Evolutionary conservation across 164 flowering plant genomes (phyloP).

Genomic region (Annona cherimola): DNA sequence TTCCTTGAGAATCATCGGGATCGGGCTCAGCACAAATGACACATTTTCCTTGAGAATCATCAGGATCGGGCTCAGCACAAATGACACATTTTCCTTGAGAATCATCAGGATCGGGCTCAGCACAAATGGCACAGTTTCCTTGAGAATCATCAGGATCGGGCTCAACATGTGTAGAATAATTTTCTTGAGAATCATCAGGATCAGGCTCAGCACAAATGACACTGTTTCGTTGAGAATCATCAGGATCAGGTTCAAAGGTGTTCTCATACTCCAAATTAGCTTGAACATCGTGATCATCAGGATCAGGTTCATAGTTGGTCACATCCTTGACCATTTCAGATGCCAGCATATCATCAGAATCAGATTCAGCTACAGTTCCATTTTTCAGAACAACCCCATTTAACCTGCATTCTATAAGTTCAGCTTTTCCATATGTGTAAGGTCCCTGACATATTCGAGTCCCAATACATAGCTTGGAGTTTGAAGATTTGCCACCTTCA

Average conservation of each 20-base stretch:
- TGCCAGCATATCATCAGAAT: slow-evolving; percentile 1
- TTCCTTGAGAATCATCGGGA: slow-evolving; percentile 14
- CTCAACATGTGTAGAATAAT: neutral
- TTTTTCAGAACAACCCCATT: neutral
- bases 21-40: neutral
- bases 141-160: neutral
- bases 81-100: slow-evolving; percentile 5
- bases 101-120: slow-evolving; percentile 6
- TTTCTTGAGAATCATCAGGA: slow-evolving; percentile 28
- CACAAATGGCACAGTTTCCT: neutral
- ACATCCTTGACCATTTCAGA: slow-evolving; percentile 10
- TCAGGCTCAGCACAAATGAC: slow-evolving; percentile 11
- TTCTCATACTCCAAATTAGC: neutral
- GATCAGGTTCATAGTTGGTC: slow-evolving; percentile 23
- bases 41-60: slow-evolving; percentile 12
- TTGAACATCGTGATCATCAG: slow-evolving; percentile 20
- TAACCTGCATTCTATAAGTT: neutral
- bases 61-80: slow-evolving; percentile 4
- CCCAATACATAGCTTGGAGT: neutral
- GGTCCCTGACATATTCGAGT: neutral
- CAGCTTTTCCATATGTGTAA: neutral
- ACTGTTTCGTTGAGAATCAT: slow-evolving; percentile 12
- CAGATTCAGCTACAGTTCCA: slow-evolving; percentile 4
- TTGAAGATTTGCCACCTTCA: neutral
- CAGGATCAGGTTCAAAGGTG: neutral